Evolutionary conservation across 257 asterid genomes (phyloP), one percentile per base, ranked within the genome.

Genomic region (Solanum gracilifrons): DNA sequence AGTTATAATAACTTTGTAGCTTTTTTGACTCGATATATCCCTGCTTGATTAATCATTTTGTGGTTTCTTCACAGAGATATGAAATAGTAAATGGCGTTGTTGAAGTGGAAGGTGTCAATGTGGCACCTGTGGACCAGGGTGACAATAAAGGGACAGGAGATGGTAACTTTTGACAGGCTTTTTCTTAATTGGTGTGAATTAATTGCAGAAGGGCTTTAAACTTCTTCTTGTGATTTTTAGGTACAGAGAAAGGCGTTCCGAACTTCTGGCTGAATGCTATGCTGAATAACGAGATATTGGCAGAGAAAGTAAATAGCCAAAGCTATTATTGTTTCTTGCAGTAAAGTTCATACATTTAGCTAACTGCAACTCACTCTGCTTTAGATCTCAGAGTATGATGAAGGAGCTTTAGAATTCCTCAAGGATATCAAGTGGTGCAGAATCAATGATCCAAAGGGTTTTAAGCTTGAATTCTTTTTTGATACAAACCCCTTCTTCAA

Each of bases 341-440:
- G 16, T 36, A 9, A 74, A 62, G 15, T 62, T 29, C 87, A 84
- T 72, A 13, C 75, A 13, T 85, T 66, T 13, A 85, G 41, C 77
- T 84, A 20, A 84, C 31, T 51, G 69, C 36, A 35, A 71, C 31
- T 37, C 74, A 36, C 27, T 86, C 31, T 87, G 85, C 85, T 89
- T 83, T 87, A 95, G 98, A 96, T 96, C 68, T 79, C 98, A 6
- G 98, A 95, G 84, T 95, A 95, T 27, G 98, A 96, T 37, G 99
- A 95, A 89, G 97, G 91, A 87, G 96, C 98, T 93, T 91, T 96
- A 11, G 92, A 89, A 87, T 94, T 88, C 90, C 97, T 96, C 89
- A 93, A 93, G 90, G 99, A 96, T 91, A 93, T 95, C 84, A 94
- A 93, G 90, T 95, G 96, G 95, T 88, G 89, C 89, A 93, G 84